Evolutionary conservation across 2,329 filamentous ascomycete species (phyloP).

Genomic region (Penicillium sp.): DNA sequence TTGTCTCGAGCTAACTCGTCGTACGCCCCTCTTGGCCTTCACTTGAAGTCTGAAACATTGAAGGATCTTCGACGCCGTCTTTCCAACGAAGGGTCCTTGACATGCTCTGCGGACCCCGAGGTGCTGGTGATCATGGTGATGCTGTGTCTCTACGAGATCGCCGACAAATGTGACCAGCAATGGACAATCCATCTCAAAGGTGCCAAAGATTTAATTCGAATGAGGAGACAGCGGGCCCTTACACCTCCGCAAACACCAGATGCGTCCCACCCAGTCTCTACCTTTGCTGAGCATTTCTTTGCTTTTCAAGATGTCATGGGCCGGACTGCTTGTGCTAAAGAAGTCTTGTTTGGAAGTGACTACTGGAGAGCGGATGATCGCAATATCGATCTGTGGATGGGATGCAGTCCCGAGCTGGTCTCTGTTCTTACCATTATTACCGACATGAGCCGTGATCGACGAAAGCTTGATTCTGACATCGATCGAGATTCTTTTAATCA

Average conservation of each 20-base stretch:
- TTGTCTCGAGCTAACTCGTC: conserved; percentile 32
- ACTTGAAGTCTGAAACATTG: conserved; percentile 39
- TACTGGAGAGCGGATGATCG: conserved; percentile 46
- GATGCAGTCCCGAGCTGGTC: conserved; percentile 50
- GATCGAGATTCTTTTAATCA: conserved; percentile 29
- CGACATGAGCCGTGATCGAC: conserved; percentile 43
- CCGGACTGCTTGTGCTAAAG: conserved; percentile 51
- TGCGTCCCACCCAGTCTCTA: conserved; percentile 28
- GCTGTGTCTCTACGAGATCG: conserved; percentile 48
- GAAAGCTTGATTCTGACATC: conserved; percentile 26
- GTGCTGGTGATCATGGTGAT: conserved; percentile 48
- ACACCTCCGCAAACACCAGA: conserved; percentile 9
- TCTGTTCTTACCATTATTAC: conserved; percentile 50
- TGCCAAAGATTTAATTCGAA: conserved; percentile 48
- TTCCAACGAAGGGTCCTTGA: conserved; percentile 26
- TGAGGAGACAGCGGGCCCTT: conserved; percentile 32
- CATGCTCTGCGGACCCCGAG: conserved; percentile 33
- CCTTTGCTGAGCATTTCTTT: conserved; percentile 49
- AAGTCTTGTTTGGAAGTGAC: conserved; percentile 48
- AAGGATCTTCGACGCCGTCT: conserved; percentile 38
- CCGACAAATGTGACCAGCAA: conserved; percentile 44
- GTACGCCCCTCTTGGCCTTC: conserved; percentile 35
- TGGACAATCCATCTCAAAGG: conserved; percentile 52
- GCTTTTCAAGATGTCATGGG: conserved; percentile 55
- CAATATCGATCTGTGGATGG: conserved; percentile 49